Evolutionary conservation across 2,329 filamentous ascomycete species (phyloP).

Genomic region (Neofusicoccum sp.): DNA sequence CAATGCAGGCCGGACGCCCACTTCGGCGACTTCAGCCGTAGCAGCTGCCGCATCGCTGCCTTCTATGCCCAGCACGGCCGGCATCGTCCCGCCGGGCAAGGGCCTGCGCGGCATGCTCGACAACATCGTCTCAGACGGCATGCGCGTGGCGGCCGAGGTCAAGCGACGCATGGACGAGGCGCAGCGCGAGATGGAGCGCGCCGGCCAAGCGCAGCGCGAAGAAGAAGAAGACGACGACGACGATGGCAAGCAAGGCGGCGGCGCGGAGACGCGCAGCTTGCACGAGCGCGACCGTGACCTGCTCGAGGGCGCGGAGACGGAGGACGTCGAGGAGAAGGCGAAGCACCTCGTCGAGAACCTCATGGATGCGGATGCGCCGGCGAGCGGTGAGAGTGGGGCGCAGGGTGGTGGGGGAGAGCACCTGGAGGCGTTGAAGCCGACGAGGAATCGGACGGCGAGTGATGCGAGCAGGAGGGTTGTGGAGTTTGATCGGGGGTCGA

Average conservation of each 20-base stretch:
- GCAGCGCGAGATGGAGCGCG: constrained; percentile 86
- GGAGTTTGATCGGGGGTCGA: constrained; percentile 38
- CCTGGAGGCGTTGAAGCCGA: constrained; percentile 31
- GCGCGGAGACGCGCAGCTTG: constrained; percentile 25
- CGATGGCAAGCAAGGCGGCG: constrained; percentile 31
- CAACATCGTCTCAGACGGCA: constrained; percentile 96
- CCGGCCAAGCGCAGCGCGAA: constrained; percentile 60
- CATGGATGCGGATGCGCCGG: constrained; percentile 6
- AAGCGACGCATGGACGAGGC: constrained; percentile 93
- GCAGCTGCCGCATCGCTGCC: constrained; percentile 24
- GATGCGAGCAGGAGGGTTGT: constrained; percentile 30
- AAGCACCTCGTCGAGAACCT: neutral
- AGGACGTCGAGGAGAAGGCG: constrained; percentile 35
- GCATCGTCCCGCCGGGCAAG: constrained; percentile 66
- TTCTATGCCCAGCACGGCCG: constrained; percentile 46
- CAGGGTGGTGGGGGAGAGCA: constrained; percentile 26
- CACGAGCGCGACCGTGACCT: constrained; percentile 43
- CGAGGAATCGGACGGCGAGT: neutral
- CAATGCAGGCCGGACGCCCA: constrained; percentile 57
- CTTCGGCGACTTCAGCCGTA: constrained; percentile 34
- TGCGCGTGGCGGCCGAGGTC: constrained; percentile 93
- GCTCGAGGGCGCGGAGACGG: constrained; percentile 54
- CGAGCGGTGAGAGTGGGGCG: neutral
- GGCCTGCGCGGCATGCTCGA: constrained; percentile 91
- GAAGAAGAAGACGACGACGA: constrained; percentile 71